phyloP scores from a whole-genome alignment of 768 basidiomycete genomes.

The Boletus huronensis region DNA sequence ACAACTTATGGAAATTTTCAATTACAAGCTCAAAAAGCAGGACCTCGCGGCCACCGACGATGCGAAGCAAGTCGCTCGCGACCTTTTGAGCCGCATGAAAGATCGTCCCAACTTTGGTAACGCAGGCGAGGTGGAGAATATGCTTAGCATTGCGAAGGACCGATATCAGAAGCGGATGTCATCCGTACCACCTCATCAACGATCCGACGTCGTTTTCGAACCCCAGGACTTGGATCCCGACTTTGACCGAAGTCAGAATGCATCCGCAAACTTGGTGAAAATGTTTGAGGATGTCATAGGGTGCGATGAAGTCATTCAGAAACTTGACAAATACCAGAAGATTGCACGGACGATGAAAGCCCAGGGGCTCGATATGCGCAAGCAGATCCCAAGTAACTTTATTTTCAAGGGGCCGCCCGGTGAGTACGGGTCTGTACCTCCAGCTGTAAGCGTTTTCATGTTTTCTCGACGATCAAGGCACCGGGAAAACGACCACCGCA shows the following conservation, averaged over 20 bases:
- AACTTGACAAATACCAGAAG: slow-evolving; percentile 50
- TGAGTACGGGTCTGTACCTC: slow-evolving; percentile 22
- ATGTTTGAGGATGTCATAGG: slow-evolving; percentile 65
- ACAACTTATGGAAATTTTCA: slow-evolving; percentile 50
- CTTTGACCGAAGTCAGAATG: slow-evolving; percentile 47
- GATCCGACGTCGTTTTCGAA: slow-evolving; percentile 33
- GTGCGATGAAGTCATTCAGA: slow-evolving; percentile 48
- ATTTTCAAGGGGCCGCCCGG: slow-evolving; percentile 74
- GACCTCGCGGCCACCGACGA: slow-evolving; percentile 53
- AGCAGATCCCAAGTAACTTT: slow-evolving; percentile 60
- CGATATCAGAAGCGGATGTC: slow-evolving; percentile 42
- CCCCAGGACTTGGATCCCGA: slow-evolving; percentile 61
- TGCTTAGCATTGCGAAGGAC: slow-evolving; percentile 49
- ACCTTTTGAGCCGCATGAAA: slow-evolving; percentile 35
- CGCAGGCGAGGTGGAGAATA: slow-evolving; percentile 60
- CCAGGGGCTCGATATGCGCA: slow-evolving; percentile 40
- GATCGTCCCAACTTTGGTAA: slow-evolving; percentile 63
- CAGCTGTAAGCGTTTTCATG: neutral
- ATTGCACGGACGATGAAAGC: slow-evolving; percentile 43
- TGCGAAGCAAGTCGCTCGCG: slow-evolving; percentile 56
- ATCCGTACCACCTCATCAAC: slow-evolving; percentile 16
- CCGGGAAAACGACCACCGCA: slow-evolving; percentile 61
- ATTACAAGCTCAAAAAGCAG: slow-evolving; percentile 54
- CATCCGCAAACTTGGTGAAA: slow-evolving; percentile 48
- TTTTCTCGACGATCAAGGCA: slow-evolving; percentile 37